Evolutionary conservation across 2,329 filamentous ascomycete species (phyloP), one percentile per base, ranked within the genome.

Genomic region (Mycosphaerelloides madeirae): DNA sequence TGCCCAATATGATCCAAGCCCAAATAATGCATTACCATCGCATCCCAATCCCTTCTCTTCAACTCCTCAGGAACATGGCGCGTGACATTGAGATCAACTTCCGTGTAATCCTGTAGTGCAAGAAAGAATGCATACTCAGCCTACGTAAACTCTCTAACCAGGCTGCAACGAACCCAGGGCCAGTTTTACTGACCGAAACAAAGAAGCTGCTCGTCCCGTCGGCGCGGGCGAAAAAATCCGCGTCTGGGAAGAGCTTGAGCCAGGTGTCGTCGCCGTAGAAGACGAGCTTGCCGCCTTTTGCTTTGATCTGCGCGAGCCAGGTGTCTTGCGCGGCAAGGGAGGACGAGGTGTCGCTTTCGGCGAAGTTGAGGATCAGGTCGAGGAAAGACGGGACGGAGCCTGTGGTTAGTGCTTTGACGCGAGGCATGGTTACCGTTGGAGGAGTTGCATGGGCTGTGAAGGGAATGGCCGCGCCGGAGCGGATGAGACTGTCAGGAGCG

Each of bases 211-310:
- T 89, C 2, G 93, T 98, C 37, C 94, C 93, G 67, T 98, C 94
- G 39, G 82, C 76, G 31, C 90, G 82, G 56, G 84, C 81, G 69
- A 98, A 98, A 37, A 85, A 88, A 2, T 38, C 29, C 15, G 12
- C 18, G 2, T 31, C 43, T 8, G 93, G 93, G 59, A 98, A 98
- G 12, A 98, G 75, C 71, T 96, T 97, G 56, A 98, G 72, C 94
- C 93, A 98, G 15, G 93, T 98, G 65, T 98, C 93, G 61, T 98
- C 93, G 38, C 93, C 93, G 62, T 93, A 96, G 84, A 98, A 93
- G 63, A 96, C 74, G 50, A 97, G 75, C 59, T 87, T 89, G 15
- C 87, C 87, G 18, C 73, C 70, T 58, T 81, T 84, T 29, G 82
- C 81, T 65, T 84, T 91, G 69, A 98, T 81, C 72, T 98, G 93